phyloP scores from a whole-genome alignment of 768 basidiomycete species.

The Bullera alba region DNA sequence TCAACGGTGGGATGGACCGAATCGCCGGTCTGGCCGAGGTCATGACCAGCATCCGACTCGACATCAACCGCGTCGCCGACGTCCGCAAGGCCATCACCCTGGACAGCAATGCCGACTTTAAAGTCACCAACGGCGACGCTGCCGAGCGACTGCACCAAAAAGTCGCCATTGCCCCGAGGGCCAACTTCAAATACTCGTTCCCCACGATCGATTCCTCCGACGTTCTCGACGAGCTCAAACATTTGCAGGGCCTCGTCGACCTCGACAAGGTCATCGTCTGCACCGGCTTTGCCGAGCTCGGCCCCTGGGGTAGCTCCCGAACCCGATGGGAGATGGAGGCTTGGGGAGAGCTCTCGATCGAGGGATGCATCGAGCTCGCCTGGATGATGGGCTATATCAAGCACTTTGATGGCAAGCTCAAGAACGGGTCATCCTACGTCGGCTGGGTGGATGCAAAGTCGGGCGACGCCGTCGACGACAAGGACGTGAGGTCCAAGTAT shows the following conservation, averaged over 20 bases:
- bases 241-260: constrained; percentile 82
- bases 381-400: constrained; percentile 99
- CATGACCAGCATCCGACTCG: constrained; percentile 73
- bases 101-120: constrained; percentile 95
- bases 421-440: constrained; percentile 84
- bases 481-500: constrained; percentile 87
- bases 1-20: constrained; percentile 97
- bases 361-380: constrained; percentile 98
- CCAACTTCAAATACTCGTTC: constrained; percentile 96
- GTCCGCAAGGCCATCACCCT: constrained; percentile 86
- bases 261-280: constrained; percentile 92
- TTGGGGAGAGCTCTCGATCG: constrained; percentile 89
- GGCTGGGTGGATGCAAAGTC: constrained; percentile 97
- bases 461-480: constrained; percentile 90
- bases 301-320: constrained; percentile 95
- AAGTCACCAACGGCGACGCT: constrained; percentile 76
- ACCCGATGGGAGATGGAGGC: constrained; percentile 99
- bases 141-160: constrained; percentile 89
- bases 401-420: constrained; percentile 94
- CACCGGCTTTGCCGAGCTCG: constrained; percentile 94
- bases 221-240: constrained; percentile 64
- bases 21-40: constrained; percentile 90
- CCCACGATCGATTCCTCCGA: constrained; percentile 66
- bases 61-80: constrained; percentile 77
- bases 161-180: constrained; percentile 86